Percentiles rank a stretch among this genome's conserved stretches.
Conservation (phyloP, 2,329 filamentous ascomycete species). For the Tolypocladium ovalisporum region DNA sequence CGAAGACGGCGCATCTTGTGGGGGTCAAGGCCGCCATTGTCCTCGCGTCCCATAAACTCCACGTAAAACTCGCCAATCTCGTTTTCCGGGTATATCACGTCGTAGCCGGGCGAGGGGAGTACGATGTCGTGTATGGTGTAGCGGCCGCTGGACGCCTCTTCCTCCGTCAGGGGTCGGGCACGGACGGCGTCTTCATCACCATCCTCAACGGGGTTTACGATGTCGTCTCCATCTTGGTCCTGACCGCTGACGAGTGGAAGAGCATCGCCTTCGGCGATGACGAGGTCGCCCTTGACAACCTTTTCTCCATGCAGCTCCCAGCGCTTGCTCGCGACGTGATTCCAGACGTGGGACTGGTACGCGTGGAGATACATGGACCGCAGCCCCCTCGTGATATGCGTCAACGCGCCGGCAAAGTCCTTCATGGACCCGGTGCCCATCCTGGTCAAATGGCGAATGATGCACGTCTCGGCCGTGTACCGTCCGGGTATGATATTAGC, state of each 20-base stretch:
- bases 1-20: slow-evolving; percentile 77
- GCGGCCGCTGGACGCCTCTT: slow-evolving; percentile 66
- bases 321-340: slow-evolving; percentile 68
- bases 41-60: slow-evolving; percentile 71
- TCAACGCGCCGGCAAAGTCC: slow-evolving; percentile 74
- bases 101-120: slow-evolving; percentile 83
- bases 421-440: slow-evolving; percentile 33
- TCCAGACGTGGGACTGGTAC: slow-evolving; percentile 94
- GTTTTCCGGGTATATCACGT: slow-evolving; percentile 78
- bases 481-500: slow-evolving; percentile 62
- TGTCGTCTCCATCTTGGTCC: slow-evolving; percentile 44
- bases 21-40: slow-evolving; percentile 71
- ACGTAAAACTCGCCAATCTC: slow-evolving; percentile 74
- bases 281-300: slow-evolving; percentile 77
- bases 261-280: slow-evolving; percentile 40
- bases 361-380: slow-evolving; percentile 94
- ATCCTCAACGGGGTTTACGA: slow-evolving; percentile 29
- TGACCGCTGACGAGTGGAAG: slow-evolving; percentile 37
- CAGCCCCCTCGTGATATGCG: slow-evolving; percentile 69
- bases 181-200: slow-evolving; percentile 36
- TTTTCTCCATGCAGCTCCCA: slow-evolving; percentile 64
- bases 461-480: slow-evolving; percentile 67
- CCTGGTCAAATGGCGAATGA: slow-evolving; percentile 66
- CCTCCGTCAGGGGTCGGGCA: slow-evolving; percentile 61
- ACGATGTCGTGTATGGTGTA: slow-evolving; percentile 84